Base-by-base conservation (phyloP, 2,329 filamentous ascomycete genomes). In the Davidsoniella eucalypti region DNA sequence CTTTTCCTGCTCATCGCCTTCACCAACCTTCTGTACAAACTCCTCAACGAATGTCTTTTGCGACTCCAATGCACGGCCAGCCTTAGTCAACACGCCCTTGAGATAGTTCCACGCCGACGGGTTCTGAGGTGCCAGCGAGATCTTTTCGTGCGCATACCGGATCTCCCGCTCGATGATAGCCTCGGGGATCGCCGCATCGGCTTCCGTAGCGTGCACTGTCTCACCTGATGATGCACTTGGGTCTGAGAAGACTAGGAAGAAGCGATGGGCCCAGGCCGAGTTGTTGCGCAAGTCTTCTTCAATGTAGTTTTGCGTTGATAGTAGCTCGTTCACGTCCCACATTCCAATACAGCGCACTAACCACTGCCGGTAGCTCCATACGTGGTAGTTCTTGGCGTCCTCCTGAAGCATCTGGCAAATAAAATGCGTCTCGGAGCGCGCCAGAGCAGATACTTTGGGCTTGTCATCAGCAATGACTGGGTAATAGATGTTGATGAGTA, bases 381-480 rank as follows among this genome's bases (percentile, higher is more conserved):
- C 92, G 63, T 98, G 92, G 64, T 98, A 96, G 69, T 98, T 98
- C 68, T 98, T 98, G 46, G 83, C 78, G 63, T 98, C 92, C 58
- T 84, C 74, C 39, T 73, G 75, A 50, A 98, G 80, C 76, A 98
- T 96, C 44, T 72, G 66, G 53, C 72, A 74, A 53, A 95, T 75
- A 63, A 96, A 96, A 12, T 71, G 71, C 17, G 73, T 70, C 66
- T 98, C 92, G 3, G 75, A 76, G 3, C 70, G 63, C 9, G 76
- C 77, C 48, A 86, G 72, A 52, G 57, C 57, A 71, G 71, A 57
- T 69, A 79, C 54, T 68, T 74, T 64, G 68, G 71, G 63, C 67
- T 65, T 57, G 62, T 70, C 79, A 62, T 57, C 73, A 63, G 67
- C 81, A 68, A 76, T 84, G 65, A 75, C 64, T 57, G 70, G 65